phyloP scores from a whole-genome alignment of 2,329 filamentous ascomycete genomes.

The Shiraia sp. region DNA sequence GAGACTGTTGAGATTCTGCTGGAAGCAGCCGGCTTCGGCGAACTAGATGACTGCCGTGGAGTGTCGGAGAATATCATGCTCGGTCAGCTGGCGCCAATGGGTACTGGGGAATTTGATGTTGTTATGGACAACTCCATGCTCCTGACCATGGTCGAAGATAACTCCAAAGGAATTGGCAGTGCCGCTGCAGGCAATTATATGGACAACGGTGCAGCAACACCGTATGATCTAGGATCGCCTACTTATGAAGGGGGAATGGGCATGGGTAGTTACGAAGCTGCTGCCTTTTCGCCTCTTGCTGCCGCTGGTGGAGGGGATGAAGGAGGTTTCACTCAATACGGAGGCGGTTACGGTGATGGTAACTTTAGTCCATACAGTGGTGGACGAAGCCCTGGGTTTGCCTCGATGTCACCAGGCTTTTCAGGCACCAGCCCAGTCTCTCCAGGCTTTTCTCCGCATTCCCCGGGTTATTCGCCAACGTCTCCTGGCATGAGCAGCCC shows the following conservation, averaged over 20 bases:
- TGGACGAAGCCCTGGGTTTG: slow-evolving; percentile 63
- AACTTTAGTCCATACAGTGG: slow-evolving; percentile 69
- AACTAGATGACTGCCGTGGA: slow-evolving; percentile 95
- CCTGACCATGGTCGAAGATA: slow-evolving; percentile 91
- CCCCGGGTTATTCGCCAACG: slow-evolving; percentile 61
- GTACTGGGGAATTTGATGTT: slow-evolving; percentile 94
- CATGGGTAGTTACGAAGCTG: slow-evolving; percentile 62
- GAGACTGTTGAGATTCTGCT: slow-evolving; percentile 98
- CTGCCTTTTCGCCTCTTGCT: slow-evolving; percentile 73
- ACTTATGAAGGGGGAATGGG: slow-evolving; percentile 64
- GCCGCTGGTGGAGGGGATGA: slow-evolving; percentile 63
- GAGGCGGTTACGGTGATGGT: slow-evolving; percentile 64
- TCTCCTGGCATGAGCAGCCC: slow-evolving; percentile 65
- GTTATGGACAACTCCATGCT: slow-evolving; percentile 94
- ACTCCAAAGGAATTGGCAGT: slow-evolving; percentile 67
- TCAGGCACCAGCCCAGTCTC: slow-evolving; percentile 45
- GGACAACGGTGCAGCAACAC: slow-evolving; percentile 82
- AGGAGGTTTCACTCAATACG: slow-evolving; percentile 66
- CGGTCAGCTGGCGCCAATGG: slow-evolving; percentile 94
- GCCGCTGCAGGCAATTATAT: slow-evolving; percentile 75
- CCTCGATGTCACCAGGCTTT: slow-evolving; percentile 45
- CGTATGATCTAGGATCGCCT: slow-evolving; percentile 77
- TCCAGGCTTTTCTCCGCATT: slow-evolving; percentile 51
- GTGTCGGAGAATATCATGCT: slow-evolving; percentile 99
- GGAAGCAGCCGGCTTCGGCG: slow-evolving; percentile 90